A percentile compares a stretch with the other conserved stretches of the same genome.
Evolutionary conservation across 2,329 filamentous ascomycete genomes (phyloP).

Genomic region (Ascochyta clinopodiicola): DNA sequence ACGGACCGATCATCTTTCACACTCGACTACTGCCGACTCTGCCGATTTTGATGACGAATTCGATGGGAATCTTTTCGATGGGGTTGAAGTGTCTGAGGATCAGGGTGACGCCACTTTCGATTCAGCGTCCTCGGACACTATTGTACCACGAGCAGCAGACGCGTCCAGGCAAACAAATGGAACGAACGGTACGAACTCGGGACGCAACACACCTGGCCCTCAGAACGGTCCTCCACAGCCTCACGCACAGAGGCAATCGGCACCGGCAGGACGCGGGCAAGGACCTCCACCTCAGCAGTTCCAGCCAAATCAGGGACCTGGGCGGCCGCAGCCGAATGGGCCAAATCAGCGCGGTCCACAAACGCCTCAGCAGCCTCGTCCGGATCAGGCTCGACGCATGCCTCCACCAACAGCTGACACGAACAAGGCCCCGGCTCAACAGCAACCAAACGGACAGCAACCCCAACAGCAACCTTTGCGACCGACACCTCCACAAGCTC

Average conservation of each 20-base stretch:
- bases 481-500: slow-evolving; percentile 35
- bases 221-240: slow-evolving; percentile 30
- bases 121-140: slow-evolving; percentile 24
- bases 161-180: slow-evolving; percentile 19
- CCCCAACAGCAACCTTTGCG: slow-evolving; percentile 31
- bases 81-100: slow-evolving; percentile 65
- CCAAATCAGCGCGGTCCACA: slow-evolving; percentile 41
- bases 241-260: slow-evolving; percentile 31
- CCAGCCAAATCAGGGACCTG: slow-evolving; percentile 32
- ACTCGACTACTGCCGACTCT: slow-evolving; percentile 48
- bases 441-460: slow-evolving; percentile 29
- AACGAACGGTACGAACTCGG: slow-evolving; percentile 24
- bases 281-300: slow-evolving; percentile 32
- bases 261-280: slow-evolving; percentile 31
- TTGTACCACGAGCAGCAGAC: slow-evolving; percentile 20
- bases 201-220: slow-evolving; percentile 29
- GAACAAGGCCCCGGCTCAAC: slow-evolving; percentile 24
- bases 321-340: slow-evolving; percentile 26
- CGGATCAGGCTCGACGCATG: slow-evolving; percentile 30
- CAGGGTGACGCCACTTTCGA: slow-evolving; percentile 63
- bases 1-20: slow-evolving; percentile 41
- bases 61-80: slow-evolving; percentile 62
- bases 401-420: slow-evolving; percentile 31
- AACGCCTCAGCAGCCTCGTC: slow-evolving; percentile 34
- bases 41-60: slow-evolving; percentile 62